Percentiles rank a stretch among this genome's conserved stretches.
Evolutionary conservation across 148 eudicot genomes (phyloP).

Genomic region (Chenopodium berlandieri): DNA sequence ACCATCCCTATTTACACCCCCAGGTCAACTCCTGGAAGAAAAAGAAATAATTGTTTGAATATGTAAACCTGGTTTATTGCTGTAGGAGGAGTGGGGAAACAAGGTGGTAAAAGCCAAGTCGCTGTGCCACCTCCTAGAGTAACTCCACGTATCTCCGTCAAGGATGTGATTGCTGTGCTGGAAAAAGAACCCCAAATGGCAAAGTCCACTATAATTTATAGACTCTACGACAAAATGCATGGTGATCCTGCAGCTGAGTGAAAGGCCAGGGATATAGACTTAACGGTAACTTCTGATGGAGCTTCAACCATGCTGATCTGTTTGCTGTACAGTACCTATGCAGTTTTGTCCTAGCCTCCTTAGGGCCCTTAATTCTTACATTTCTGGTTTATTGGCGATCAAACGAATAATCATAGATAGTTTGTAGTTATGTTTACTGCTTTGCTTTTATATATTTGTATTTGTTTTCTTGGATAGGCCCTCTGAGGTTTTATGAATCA

Average conservation of each 20-base stretch:
- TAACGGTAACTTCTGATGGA: not conserved
- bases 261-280: not conserved
- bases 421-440: not conserved
- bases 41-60: not conserved
- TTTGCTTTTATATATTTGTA: not conserved
- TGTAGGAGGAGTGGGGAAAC: slow-evolving; percentile 59
- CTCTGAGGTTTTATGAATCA: not conserved
- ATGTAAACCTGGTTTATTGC: not conserved
- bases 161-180: slow-evolving; percentile 76
- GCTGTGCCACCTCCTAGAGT: slow-evolving; percentile 30
- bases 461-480: not conserved
- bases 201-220: slow-evolving; percentile 59
- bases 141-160: slow-evolving; percentile 52
- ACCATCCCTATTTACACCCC: no score
- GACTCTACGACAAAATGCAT: slow-evolving; percentile 50
- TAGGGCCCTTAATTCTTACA: not conserved
- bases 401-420: not conserved
- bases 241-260: slow-evolving; percentile 19
- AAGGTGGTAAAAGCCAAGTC: slow-evolving; percentile 45
- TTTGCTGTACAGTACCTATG: not conserved
- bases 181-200: slow-evolving; percentile 91
- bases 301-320: not conserved
- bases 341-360: not conserved
- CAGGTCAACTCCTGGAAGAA: no score
- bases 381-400: not conserved